Conservation (phyloP, 768 basidiomycete genomes). For the Sporobolomyces phaffii region DNA sequence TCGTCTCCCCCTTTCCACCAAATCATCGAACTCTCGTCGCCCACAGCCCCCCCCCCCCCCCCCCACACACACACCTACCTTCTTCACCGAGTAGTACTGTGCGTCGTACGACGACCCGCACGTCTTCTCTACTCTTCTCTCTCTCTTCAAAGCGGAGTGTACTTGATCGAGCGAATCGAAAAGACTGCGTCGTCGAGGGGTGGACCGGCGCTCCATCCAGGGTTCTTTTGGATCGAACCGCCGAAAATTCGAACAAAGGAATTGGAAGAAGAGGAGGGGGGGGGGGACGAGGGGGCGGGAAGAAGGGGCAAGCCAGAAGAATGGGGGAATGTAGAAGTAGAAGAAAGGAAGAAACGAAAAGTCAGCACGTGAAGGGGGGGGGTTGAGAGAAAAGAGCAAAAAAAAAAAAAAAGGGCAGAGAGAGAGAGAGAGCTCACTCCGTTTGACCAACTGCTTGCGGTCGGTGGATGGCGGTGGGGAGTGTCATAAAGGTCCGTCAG, state of each 20-base stretch:
- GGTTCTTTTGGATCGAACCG: no score
- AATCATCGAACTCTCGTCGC: no score
- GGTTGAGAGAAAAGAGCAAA: neutral
- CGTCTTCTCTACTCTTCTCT: no score
- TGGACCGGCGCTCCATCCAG: constrained; percentile 12
- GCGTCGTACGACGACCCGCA: no score
- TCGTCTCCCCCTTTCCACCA: no score
- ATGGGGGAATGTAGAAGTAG: no score
- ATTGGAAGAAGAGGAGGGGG: neutral
- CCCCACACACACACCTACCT: no score
- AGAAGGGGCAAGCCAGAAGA: no score
- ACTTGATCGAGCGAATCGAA: neutral
- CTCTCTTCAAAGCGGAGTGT: neutral
- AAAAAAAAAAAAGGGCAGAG: neutral
- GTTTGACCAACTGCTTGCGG: constrained; percentile 6
- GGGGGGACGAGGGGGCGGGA: no score
- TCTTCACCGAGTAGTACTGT: no score
- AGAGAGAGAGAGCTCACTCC: neutral
- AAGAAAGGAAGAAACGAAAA: neutral
- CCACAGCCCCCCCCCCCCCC: no score
- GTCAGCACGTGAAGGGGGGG: no score
- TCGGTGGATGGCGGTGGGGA: neutral
- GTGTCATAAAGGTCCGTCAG: neutral
- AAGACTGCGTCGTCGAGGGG: constrained; percentile 15
- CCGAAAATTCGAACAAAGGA: neutral